A percentile compares a stretch with the other conserved stretches of the same genome.
Conservation (phyloP, 2,329 filamentous ascomycete genomes). For the Fusarium armeniacum region DNA sequence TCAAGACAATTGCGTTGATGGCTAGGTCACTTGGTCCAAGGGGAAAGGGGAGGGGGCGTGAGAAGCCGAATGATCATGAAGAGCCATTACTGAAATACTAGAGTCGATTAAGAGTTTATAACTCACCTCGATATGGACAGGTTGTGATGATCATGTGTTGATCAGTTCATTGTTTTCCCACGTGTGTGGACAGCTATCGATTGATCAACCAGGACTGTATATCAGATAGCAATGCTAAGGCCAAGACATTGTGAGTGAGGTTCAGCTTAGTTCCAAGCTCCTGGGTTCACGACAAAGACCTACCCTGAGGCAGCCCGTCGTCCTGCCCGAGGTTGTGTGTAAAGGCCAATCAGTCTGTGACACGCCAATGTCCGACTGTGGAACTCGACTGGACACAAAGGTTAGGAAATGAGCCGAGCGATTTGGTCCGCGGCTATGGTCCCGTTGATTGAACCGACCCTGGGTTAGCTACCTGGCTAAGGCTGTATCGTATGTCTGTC, state of each 20-base stretch:
- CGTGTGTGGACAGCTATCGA: neutral
- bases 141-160: conserved; percentile 1
- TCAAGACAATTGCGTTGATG: conserved; percentile 31
- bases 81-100: neutral
- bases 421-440: conserved; percentile 4
- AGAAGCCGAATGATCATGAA: neutral
- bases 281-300: conserved; percentile 21
- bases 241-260: neutral
- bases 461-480: neutral
- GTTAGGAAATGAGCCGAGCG: conserved; percentile 16
- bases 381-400: conserved; percentile 22
- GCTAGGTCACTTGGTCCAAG: conserved; percentile 15
- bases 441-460: neutral
- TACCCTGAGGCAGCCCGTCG: conserved; percentile 11
- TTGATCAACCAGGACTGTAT: conserved; percentile 1
- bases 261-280: conserved; percentile 15
- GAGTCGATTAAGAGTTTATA: conserved; percentile 1
- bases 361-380: conserved; percentile 41
- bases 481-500: neutral
- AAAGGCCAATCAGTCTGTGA: conserved; percentile 43
- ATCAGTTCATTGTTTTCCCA: conserved; percentile 16
- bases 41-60: conserved; percentile 26
- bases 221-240: conserved; percentile 11
- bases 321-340: conserved; percentile 1
- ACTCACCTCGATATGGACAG: neutral